These are phyloP conservation scores for Halenospora varia DNA, from an alignment of 495 filamentous ascomycete species.

Conservation along the genomic window DNA sequence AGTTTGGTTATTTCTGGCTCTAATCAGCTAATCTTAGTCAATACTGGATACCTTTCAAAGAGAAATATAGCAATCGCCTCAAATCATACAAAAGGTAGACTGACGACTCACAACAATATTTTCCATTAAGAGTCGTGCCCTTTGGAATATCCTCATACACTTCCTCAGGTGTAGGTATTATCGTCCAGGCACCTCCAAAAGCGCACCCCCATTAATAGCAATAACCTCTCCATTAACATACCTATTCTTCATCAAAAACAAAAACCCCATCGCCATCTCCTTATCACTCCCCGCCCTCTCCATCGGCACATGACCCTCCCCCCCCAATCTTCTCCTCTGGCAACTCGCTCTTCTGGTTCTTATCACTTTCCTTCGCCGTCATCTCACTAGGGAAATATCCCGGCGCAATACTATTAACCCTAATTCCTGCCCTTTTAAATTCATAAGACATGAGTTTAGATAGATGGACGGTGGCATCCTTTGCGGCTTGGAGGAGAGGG, in stretches of 20 bases:
- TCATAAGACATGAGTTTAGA: slow-evolving; percentile 42
- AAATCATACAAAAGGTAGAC: too few species aligned
- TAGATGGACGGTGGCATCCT: slow-evolving; percentile 33
- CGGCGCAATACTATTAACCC: slow-evolving; percentile 36
- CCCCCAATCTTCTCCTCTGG: slow-evolving; percentile 55
- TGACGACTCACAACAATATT: too few species aligned
- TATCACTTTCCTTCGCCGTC: slow-evolving; percentile 46
- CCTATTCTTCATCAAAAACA: slow-evolving; percentile 62
- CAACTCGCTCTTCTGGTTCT: slow-evolving; percentile 61
- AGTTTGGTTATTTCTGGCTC: too few species aligned
- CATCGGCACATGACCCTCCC: slow-evolving; percentile 47
- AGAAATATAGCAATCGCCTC: too few species aligned
- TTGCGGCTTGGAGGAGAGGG: slow-evolving; percentile 45
- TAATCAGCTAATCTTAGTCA: too few species aligned
- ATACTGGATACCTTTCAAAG: too few species aligned
- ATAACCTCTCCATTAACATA: slow-evolving; percentile 69
- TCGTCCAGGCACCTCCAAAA: slow-evolving; percentile 11
- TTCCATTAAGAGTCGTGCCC: too few species aligned
- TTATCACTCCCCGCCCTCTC: slow-evolving; percentile 62
- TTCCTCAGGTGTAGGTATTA: too few species aligned
- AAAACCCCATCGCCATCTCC: slow-evolving; percentile 67
- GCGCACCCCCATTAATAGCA: slow-evolving; percentile 58
- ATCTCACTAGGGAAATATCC: slow-evolving; percentile 47
- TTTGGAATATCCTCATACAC: too few species aligned
- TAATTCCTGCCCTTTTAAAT: slow-evolving; percentile 32